These are phyloP conservation scores for Ophiocordyceps sinensis DNA, from an alignment of 2,329 filamentous ascomycete genomes.

Conservation along the genomic window DNA sequence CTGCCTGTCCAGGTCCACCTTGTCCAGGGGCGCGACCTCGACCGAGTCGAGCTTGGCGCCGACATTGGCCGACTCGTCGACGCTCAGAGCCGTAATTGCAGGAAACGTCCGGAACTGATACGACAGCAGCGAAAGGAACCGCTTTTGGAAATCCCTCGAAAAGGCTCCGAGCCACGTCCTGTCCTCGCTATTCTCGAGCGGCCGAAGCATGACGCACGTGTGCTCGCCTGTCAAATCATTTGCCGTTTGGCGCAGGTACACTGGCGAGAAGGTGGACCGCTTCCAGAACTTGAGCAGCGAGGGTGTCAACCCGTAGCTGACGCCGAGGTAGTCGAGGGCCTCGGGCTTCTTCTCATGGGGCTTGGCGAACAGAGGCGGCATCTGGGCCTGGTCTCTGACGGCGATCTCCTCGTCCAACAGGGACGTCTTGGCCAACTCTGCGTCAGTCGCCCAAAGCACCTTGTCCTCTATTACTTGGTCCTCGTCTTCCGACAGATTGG, in stretches of 20 bases:
- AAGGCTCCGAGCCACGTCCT: conserved; percentile 81
- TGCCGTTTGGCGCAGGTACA: conserved; percentile 87
- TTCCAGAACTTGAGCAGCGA: conserved; percentile 96
- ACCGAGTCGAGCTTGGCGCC: conserved; percentile 51
- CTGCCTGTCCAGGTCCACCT: conserved; percentile 58
- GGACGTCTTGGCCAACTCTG: conserved; percentile 60
- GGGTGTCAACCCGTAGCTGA: conserved; percentile 83
- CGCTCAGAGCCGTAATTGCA: conserved; percentile 63
- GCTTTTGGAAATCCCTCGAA: conserved; percentile 79
- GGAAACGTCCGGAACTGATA: conserved; percentile 85
- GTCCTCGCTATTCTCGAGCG: conserved; percentile 55
- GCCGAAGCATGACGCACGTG: conserved; percentile 91
- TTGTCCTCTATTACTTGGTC: conserved; percentile 36
- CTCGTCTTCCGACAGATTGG: conserved; percentile 63
- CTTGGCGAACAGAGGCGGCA: conserved; percentile 87
- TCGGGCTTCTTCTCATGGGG: conserved; percentile 71
- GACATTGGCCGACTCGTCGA: conserved; percentile 70
- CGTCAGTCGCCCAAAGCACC: conserved; percentile 71
- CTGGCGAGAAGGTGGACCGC: conserved; percentile 67
- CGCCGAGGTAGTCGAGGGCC: conserved; percentile 79
- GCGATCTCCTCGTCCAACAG: conserved; percentile 80
- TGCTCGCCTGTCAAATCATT: conserved; percentile 97
- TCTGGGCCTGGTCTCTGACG: conserved; percentile 75
- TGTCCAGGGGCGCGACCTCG: conserved; percentile 44
- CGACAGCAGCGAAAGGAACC: conserved; percentile 80